Evolutionary conservation across 495 filamentous ascomycete species (phyloP), one percentile per base, ranked within the genome.

Genomic region (Lasiosphaeris hirsuta): DNA sequence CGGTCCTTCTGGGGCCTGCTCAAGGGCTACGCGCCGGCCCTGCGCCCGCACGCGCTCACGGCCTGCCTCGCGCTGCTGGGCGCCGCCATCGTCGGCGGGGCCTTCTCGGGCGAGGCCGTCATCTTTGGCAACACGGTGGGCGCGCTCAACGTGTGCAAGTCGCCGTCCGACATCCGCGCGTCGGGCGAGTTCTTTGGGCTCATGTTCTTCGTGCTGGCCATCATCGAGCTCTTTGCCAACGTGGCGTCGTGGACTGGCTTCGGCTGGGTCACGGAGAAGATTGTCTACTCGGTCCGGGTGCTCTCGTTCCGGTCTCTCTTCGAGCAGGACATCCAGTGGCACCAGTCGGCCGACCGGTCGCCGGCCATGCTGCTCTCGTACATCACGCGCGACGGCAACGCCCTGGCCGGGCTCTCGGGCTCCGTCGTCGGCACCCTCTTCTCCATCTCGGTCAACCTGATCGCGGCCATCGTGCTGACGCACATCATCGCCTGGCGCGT

Each of bases 121-220:
- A 73, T 67, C 57, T 62, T 61, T 17, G 57, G 37, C 14, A 60
- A 67, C 36, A 69, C 75, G 6, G 63, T 69, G 14, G 70, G 69
- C 3, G 58, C 60, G 17, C 61, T 76, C 41, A 73, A 69, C 40
- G 62, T 71, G 0, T 71, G 57, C 45, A 68, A 67, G n/a, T 69
- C 57, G 14, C 56, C 59, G 7, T 52, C 57, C 34, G 59, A 69
- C 38, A 61, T 93, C 34, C 81, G 85, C 33, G 75, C 80, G 4
- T 81, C 86, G 52, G 84, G 83, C 39, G 81, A 90, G 65, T 96
- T 96, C 69, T 97, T 92, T 88, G 84, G 84, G 23, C 67, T 84
- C 47, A 95, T 97, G 90, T 96, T 92, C 69, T 82, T 97, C 18
- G 88, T 96, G 77, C 82, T 96, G 19, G 93, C 88, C 10, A 70